Conservation (phyloP, 2,329 filamentous ascomycete genomes). For the Aspergillus neotritici region DNA sequence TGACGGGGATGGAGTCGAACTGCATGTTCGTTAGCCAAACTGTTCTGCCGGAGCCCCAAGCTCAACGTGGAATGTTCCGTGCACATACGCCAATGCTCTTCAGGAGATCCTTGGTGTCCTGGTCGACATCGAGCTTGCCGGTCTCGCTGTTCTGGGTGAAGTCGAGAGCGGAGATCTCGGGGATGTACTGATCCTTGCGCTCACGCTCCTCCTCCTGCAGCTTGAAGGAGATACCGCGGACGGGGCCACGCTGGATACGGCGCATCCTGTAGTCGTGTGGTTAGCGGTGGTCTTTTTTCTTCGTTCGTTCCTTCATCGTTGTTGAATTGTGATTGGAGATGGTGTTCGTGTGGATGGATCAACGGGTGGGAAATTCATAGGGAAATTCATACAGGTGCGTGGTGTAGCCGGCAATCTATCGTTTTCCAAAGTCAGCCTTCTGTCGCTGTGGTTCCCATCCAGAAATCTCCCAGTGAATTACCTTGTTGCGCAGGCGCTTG, state of each 20-base stretch:
- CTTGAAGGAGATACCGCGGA: conserved; percentile 99
- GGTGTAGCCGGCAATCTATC: conserved; percentile 92
- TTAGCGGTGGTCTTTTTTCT: background rate
- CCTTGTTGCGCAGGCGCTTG: conserved; percentile 99
- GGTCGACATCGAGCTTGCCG: conserved; percentile 89
- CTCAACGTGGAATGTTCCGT: background rate
- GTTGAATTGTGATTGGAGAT: no score
- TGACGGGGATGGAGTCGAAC: conserved; percentile 98
- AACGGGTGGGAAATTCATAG: background rate
- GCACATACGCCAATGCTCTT: conserved; percentile 95
- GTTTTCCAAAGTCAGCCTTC: no score
- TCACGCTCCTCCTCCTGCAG: conserved; percentile 99
- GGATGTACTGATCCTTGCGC: conserved; percentile 99
- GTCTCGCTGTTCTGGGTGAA: conserved; percentile 82
- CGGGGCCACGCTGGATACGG: conserved; percentile 98
- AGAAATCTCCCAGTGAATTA: conserved; percentile 35
- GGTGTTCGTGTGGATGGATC: background rate
- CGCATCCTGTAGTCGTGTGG: conserved; percentile 61
- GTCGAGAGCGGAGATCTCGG: conserved; percentile 97
- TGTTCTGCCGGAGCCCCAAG: background rate
- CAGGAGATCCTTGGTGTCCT: conserved; percentile 97
- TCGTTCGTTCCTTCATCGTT: background rate
- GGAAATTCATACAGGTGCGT: conserved; percentile 59
- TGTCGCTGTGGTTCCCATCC: no score
- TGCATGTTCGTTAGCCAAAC: conserved; percentile 41